A percentile compares a stretch with the other conserved stretches of the same genome.
Evolutionary conservation across 257 asterid species (phyloP).

Genomic region (Solanum pinnatisectum): DNA sequence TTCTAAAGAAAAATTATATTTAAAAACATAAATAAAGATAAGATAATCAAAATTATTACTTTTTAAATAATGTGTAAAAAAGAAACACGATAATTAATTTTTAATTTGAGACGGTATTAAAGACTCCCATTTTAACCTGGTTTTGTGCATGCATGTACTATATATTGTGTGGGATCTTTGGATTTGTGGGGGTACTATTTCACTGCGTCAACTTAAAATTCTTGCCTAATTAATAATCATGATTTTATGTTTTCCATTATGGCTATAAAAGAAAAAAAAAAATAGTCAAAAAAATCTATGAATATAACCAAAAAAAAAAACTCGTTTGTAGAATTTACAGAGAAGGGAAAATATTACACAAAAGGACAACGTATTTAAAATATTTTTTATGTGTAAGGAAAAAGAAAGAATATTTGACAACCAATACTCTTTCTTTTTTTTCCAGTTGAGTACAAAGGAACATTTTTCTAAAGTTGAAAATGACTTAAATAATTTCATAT

Average conservation of each 20-base stretch:
- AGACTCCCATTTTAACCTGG: not conserved
- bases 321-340: not conserved
- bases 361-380: not conserved
- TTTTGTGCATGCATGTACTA: not conserved
- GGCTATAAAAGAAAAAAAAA: not conserved
- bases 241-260: not conserved
- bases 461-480: not conserved
- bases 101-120: not conserved
- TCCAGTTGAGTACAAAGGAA: not conserved
- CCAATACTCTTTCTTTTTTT: not conserved
- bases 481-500: not conserved
- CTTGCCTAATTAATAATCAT: not conserved
- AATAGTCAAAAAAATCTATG: not conserved
- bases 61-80: too few relatives aligned
- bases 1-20: not conserved
- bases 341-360: not conserved
- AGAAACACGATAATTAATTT: too few relatives aligned
- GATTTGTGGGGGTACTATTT: not conserved
- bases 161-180: not conserved
- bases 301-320: not conserved
- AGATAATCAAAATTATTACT: not conserved
- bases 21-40: not conserved
- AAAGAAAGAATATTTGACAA: not conserved
- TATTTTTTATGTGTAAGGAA: not conserved
- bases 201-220: not conserved